Base-by-base conservation (phyloP, 2,329 filamentous ascomycete genomes). In the Xylariales sp. region DNA sequence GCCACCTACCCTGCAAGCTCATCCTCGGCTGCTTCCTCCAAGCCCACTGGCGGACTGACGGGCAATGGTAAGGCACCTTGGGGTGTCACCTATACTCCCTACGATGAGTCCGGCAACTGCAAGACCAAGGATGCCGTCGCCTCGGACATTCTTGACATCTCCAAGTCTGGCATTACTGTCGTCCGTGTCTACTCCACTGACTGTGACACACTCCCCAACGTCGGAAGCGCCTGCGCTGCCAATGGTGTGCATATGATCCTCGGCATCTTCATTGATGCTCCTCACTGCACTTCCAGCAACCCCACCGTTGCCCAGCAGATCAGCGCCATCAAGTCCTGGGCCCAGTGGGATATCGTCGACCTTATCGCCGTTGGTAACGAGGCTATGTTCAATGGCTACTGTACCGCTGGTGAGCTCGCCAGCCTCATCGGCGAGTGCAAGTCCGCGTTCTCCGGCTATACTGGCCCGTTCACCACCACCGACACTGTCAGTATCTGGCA, bases 351-450 rank as follows among this genome's bases (percentile, higher is more conserved):
- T 47, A 62, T 86, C 37, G 84, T 95, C 51, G 78, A 85, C 60
- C 79, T 95, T 55, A 72, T 95, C 50, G 84, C 93, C 22, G 78
- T 95, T 51, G 90, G 88, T 66, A 97, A 97, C 75, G 91, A 97
- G 76, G 83, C 86, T 53, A 70, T 95, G 63, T 86, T 87, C 74
- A 81, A 85, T 70, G 76, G 77, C 48, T 82, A 76, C 75, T 80
- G 76, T 70, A 66, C 74, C 42, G 77, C 83, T 25, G 39, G 56
- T 22, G 68, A 84, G 56, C 84, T 97, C 42, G 80, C 75, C 47
- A 54, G 61, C 31, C 88, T 95, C 65, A 84, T 97, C 66, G 60
- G 61, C 51, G 69, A 77, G 48, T 76, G 80, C 73, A 84, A 83
- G 71, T 45, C 65, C 43, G 64, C 76, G 57, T 83, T 91, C 74